Percentiles rank a stretch among this genome's conserved stretches.
These are phyloP conservation scores for Cardamine resedifolia DNA, from an alignment of 345 rosid genomes.

Conservation along the genomic window DNA sequence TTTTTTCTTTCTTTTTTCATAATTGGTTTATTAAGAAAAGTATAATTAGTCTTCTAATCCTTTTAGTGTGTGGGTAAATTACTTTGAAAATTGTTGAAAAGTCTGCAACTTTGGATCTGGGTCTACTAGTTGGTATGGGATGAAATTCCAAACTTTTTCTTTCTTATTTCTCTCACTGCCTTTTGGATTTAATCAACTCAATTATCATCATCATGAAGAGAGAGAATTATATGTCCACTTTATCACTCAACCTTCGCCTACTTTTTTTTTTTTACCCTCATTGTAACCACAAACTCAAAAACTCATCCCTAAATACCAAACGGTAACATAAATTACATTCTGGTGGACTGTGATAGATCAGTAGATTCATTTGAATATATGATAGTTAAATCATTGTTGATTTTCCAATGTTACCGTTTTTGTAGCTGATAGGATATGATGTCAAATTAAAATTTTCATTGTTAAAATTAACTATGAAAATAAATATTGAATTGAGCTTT, in stretches of 20 bases:
- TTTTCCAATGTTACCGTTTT: too few relatives aligned
- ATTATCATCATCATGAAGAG: conserved; percentile 34
- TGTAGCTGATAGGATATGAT: too few relatives aligned
- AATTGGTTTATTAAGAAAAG: conserved; percentile 10
- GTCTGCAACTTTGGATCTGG: conserved; percentile 41
- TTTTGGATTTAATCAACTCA: conserved; percentile 24
- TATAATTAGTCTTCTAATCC: conserved; percentile 34
- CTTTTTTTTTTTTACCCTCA: not conserved
- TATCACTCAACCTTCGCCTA: conserved; percentile 37
- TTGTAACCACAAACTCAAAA: conserved; percentile 20
- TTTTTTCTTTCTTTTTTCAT: not conserved
- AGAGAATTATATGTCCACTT: conserved; percentile 50
- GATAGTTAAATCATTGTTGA: not conserved
- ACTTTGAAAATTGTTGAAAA: conserved; percentile 35
- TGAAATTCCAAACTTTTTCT: conserved; percentile 24
- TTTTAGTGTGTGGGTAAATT: conserved; percentile 23
- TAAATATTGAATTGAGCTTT: not conserved
- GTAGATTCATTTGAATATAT: not conserved
- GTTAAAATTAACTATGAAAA: not conserved
- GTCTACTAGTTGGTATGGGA: conserved; percentile 31
- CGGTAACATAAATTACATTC: conserved; percentile 18
- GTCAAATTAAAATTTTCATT: not conserved
- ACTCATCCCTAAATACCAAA: not conserved
- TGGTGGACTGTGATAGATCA: conserved; percentile 2
- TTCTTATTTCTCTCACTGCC: conserved; percentile 20